Percentiles rank a stretch among this genome's conserved stretches.
Conservation (phyloP, 768 basidiomycete genomes). For the Fibroporia radiculosa region DNA sequence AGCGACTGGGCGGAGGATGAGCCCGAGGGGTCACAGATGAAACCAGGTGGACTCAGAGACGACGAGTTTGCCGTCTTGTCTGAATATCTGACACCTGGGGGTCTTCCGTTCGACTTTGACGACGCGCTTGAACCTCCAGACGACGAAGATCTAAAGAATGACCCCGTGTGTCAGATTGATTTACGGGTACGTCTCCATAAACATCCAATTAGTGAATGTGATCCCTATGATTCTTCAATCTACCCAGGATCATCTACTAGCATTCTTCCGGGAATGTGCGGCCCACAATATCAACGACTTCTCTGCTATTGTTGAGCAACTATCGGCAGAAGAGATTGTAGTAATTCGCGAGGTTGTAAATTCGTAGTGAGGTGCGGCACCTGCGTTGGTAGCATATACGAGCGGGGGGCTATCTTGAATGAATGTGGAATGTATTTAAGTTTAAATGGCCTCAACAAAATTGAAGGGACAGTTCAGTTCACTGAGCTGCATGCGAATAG, state of each 20-base stretch:
- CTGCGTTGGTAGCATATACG: too few relatives aligned
- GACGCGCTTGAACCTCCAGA: constrained; percentile 63
- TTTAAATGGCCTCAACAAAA: too few relatives aligned
- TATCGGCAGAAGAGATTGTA: constrained; percentile 63
- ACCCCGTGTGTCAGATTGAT: constrained; percentile 83
- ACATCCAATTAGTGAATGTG: background rate
- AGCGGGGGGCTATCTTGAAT: too few relatives aligned
- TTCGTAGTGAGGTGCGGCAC: too few relatives aligned
- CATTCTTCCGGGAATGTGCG: constrained; percentile 66
- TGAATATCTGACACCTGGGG: constrained; percentile 68
- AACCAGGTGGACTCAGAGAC: constrained; percentile 46
- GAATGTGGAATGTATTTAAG: too few relatives aligned
- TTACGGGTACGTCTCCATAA: constrained; percentile 43
- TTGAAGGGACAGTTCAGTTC: too few relatives aligned
- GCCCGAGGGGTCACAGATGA: constrained; percentile 19
- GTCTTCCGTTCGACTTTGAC: constrained; percentile 75
- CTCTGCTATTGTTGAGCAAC: constrained; percentile 50
- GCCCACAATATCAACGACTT: constrained; percentile 57
- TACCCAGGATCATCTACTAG: constrained; percentile 54
- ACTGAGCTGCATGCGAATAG: too few relatives aligned
- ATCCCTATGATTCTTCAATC: background rate
- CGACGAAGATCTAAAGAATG: constrained; percentile 84
- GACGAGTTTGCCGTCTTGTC: constrained; percentile 84
- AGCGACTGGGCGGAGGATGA: constrained; percentile 96
- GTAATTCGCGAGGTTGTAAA: constrained; percentile 51